These are phyloP conservation scores for Cylindrodendrum hubeiense DNA, from an alignment of 2,329 filamentous ascomycete genomes.

Conservation along the genomic window DNA sequence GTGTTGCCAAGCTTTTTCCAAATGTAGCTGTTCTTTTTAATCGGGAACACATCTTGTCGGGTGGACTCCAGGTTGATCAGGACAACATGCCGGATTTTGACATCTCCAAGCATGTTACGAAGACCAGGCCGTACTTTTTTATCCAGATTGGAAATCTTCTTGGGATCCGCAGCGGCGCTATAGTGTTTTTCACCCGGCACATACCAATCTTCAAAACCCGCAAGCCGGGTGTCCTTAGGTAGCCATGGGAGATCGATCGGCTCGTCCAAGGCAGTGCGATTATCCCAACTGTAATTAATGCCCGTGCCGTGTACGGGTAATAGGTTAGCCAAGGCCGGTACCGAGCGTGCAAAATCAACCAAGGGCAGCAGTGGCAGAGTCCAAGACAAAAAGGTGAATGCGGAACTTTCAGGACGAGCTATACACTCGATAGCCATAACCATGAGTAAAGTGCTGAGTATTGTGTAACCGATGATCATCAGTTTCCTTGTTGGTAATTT, in stretches of 20 bases:
- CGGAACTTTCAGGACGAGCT: slow-evolving; percentile 45
- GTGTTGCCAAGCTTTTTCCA: slow-evolving; percentile 46
- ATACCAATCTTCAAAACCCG: slow-evolving; percentile 48
- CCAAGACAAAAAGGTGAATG: slow-evolving; percentile 52
- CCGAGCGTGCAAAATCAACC: slow-evolving; percentile 47
- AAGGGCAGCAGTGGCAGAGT: slow-evolving; percentile 49
- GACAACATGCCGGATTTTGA: slow-evolving; percentile 56
- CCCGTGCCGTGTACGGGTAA: slow-evolving; percentile 35
- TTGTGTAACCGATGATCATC: slow-evolving; percentile 17
- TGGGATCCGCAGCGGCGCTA: slow-evolving; percentile 49
- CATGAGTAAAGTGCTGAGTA: slow-evolving; percentile 29
- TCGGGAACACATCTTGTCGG: slow-evolving; percentile 56
- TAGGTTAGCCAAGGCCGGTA: slow-evolving; percentile 42
- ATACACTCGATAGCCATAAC: slow-evolving; percentile 36
- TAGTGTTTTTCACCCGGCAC: slow-evolving; percentile 43
- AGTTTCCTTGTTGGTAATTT: background rate
- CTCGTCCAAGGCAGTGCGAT: slow-evolving; percentile 43
- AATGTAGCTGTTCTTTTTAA: slow-evolving; percentile 53
- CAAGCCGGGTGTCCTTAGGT: slow-evolving; percentile 33
- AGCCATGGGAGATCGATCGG: slow-evolving; percentile 43
- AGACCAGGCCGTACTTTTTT: slow-evolving; percentile 43
- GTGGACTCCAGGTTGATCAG: slow-evolving; percentile 57
- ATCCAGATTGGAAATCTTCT: slow-evolving; percentile 53
- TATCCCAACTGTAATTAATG: slow-evolving; percentile 45
- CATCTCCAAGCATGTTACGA: slow-evolving; percentile 30